A percentile compares a stretch with the other conserved stretches of the same genome.
These are phyloP conservation scores for Trichoderma sp. DNA, from an alignment of 2,329 filamentous ascomycete genomes.

Conservation along the genomic window DNA sequence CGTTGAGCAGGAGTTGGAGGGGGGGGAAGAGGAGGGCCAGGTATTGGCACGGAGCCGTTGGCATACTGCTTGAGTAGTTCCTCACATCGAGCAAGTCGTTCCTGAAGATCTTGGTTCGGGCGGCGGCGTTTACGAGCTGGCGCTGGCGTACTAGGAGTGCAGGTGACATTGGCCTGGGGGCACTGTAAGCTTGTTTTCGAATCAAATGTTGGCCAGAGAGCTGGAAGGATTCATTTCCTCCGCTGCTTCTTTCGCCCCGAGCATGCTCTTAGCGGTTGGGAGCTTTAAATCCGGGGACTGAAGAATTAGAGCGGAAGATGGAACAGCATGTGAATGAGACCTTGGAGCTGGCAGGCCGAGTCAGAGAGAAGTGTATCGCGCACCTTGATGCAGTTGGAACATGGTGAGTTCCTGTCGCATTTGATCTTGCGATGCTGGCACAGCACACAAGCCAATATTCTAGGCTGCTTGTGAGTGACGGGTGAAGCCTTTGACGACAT, in stretches of 20 bases:
- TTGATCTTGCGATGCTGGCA: constrained; percentile 66
- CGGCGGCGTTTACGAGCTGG: constrained; percentile 60
- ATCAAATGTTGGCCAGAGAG: not conserved
- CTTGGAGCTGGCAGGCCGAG: not conserved
- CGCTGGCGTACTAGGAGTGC: constrained; percentile 61
- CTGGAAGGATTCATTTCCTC: not conserved
- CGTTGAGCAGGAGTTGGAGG: constrained; percentile 30
- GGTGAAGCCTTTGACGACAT: constrained; percentile 38
- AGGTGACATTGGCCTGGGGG: constrained; percentile 58
- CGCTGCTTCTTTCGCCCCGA: not conserved
- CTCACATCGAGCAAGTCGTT: constrained; percentile 60
- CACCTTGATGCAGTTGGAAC: constrained; percentile 63
- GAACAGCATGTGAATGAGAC: not conserved
- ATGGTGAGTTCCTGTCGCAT: constrained; percentile 61
- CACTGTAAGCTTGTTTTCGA: constrained; percentile 19
- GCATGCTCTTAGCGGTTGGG: not conserved
- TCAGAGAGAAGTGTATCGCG: constrained; percentile 29
- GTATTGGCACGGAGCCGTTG: constrained; percentile 37
- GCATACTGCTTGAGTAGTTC: constrained; percentile 61
- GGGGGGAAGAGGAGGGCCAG: constrained; percentile 29
- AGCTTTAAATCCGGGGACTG: not conserved
- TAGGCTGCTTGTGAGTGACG: constrained; percentile 42
- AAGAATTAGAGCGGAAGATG: not conserved
- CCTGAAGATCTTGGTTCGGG: constrained; percentile 63
- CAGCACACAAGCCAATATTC: constrained; percentile 57